Percentiles rank a stretch among this genome's conserved stretches.
Evolutionary conservation across 1,284 basidiomycete genomes (phyloP).

Genomic region (Austroboletus novae-zelandiae): DNA sequence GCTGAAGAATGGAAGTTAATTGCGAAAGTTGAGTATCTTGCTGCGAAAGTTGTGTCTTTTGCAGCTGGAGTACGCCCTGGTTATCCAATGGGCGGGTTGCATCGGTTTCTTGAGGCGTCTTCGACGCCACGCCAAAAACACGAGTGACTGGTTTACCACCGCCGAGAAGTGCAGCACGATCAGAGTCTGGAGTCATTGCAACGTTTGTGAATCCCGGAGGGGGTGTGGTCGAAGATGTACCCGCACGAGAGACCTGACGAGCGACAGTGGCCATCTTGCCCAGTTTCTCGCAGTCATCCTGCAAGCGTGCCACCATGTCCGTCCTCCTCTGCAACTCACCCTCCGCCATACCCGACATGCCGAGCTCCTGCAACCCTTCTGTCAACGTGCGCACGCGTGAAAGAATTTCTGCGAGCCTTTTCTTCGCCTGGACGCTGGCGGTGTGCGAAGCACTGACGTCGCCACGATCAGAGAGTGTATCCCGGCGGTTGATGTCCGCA

Average conservation of each 20-base stretch:
- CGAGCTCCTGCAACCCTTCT: conserved; percentile 65
- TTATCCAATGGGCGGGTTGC: conserved; percentile 87
- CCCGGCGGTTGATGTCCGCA: conserved; percentile 82
- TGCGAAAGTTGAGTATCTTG: conserved; percentile 84
- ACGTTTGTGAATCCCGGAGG: conserved; percentile 28
- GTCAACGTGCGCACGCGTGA: conserved; percentile 70
- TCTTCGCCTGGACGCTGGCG: conserved; percentile 81
- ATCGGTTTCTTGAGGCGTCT: conserved; percentile 75
- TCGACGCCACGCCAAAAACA: conserved; percentile 69
- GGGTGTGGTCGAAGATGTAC: conserved; percentile 20
- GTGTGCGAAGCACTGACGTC: conserved; percentile 77
- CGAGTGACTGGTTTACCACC: conserved; percentile 55
- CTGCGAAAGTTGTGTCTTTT: conserved; percentile 75
- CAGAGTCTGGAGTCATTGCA: conserved; percentile 50
- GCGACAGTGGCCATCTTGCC: conserved; percentile 75
- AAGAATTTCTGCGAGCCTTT: conserved; percentile 74
- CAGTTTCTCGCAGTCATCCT: conserved; percentile 84
- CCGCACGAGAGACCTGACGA: conserved; percentile 48
- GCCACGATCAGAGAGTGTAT: conserved; percentile 73
- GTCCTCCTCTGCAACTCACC: conserved; percentile 82
- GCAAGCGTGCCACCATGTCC: conserved; percentile 79
- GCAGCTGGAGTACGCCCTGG: conserved; percentile 75
- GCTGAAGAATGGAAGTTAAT: conserved; percentile 78
- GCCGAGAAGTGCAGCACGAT: conserved; percentile 61
- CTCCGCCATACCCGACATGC: conserved; percentile 69